Percentiles rank a stretch among this genome's conserved stretches.
phyloP scores from a whole-genome alignment of 1,284 basidiomycete genomes.

The Tremellales sp. region DNA sequence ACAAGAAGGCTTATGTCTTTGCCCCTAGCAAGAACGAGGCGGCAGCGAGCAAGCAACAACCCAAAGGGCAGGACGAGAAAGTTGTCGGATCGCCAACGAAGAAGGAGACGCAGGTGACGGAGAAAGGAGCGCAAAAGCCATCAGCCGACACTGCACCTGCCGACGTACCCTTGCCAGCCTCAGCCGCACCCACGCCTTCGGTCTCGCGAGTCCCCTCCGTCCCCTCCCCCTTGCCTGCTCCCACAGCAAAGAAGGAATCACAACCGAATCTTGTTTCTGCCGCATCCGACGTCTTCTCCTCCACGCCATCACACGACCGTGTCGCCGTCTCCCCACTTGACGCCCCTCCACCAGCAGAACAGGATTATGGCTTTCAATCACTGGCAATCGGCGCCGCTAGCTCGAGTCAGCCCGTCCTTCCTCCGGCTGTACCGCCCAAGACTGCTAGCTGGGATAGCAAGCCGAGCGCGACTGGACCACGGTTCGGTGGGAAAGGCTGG shows the following conservation, averaged over 20 bases:
- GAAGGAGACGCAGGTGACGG: neutral
- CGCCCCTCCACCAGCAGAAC: constrained; percentile 13
- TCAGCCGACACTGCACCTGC: neutral
- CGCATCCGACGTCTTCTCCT: neutral
- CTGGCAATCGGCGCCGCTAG: constrained; percentile 32
- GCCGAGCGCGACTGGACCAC: constrained; percentile 7
- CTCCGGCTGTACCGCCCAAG: too few relatives aligned
- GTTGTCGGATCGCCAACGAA: neutral
- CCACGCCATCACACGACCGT: constrained; percentile 30
- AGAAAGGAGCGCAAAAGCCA: constrained; percentile 1
- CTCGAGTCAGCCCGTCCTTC: neutral
- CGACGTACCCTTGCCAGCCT: constrained; percentile 33
- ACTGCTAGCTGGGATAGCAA: neutral
- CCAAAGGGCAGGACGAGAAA: neutral
- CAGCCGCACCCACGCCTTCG: constrained; percentile 24
- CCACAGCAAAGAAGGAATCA: constrained; percentile 2
- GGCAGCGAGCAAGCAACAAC: neutral
- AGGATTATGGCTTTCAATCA: constrained; percentile 36
- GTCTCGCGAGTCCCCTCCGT: constrained; percentile 26
- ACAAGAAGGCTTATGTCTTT: constrained; percentile 25
- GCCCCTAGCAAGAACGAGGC: constrained; percentile 13
- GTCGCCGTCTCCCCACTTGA: constrained; percentile 45
- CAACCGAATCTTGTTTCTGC: constrained; percentile 4
- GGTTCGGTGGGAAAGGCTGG: constrained; percentile 37
- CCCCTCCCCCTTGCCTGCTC: constrained; percentile 5